phyloP scores from a whole-genome alignment of 2,329 filamentous ascomycete genomes.

The Xylariales sp. region DNA sequence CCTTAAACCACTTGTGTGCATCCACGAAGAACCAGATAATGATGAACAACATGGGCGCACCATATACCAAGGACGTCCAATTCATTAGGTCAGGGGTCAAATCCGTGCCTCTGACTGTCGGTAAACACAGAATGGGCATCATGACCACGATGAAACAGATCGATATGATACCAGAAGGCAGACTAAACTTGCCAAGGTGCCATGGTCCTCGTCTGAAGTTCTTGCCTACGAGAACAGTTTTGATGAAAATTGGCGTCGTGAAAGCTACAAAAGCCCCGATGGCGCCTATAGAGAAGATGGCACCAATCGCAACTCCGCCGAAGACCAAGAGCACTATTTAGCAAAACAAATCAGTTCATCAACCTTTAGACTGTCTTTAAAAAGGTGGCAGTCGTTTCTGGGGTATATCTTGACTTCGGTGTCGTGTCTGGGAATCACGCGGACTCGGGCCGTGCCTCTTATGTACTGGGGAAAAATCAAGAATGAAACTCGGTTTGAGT shows the following conservation, averaged over 20 bases:
- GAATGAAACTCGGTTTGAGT: no score
- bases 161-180: slow-evolving; percentile 52
- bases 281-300: slow-evolving; percentile 66
- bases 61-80: slow-evolving; percentile 60
- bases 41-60: slow-evolving; percentile 53
- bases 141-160: slow-evolving; percentile 59
- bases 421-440: no score
- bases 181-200: slow-evolving; percentile 59
- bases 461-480: no score
- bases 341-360: slow-evolving; percentile 65
- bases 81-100: slow-evolving; percentile 55
- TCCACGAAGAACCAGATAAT: slow-evolving; percentile 59
- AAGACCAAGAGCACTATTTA: slow-evolving; percentile 63
- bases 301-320: slow-evolving; percentile 57
- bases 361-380: no score
- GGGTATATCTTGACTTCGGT: no score
- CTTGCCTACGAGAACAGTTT: slow-evolving; percentile 55
- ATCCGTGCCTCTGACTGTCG: slow-evolving; percentile 49
- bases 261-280: slow-evolving; percentile 63
- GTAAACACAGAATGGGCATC: slow-evolving; percentile 64
- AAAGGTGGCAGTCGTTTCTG: no score
- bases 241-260: slow-evolving; percentile 53
- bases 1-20: slow-evolving; percentile 65
- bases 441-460: no score
- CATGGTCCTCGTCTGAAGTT: slow-evolving; percentile 63